These are phyloP conservation scores for Starmerella gropengiesseri DNA, from an alignment of 805 yeast genomes.

Conservation along the genomic window DNA sequence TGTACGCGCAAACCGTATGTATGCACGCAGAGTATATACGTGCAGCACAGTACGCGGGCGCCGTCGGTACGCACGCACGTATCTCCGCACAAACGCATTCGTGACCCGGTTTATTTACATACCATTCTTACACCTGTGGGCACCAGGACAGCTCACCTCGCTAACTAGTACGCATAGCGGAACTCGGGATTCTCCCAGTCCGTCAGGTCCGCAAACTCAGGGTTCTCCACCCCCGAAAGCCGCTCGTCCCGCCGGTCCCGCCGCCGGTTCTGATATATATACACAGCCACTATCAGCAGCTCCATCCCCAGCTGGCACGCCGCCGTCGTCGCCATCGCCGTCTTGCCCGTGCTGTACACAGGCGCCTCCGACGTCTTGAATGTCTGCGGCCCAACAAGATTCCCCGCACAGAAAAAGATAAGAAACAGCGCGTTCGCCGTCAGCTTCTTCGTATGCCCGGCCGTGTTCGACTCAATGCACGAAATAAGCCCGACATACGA, in stretches of 20 bases:
- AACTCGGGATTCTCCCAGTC: conserved; percentile 45
- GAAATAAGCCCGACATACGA: conserved; percentile 23
- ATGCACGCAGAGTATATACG: too few species aligned
- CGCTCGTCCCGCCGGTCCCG: conserved; percentile 13
- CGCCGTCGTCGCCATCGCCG: conserved; percentile 43
- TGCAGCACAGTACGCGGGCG: too few species aligned
- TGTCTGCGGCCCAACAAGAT: conserved; percentile 49
- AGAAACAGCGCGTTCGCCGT: conserved; percentile 38
- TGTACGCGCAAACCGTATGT: too few species aligned
- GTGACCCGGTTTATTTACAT: too few species aligned
- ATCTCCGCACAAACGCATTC: too few species aligned
- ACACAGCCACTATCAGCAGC: background rate
- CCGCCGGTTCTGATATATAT: conserved; percentile 8
- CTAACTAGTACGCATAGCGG: conserved; percentile 32
- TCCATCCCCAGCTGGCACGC: conserved; percentile 21
- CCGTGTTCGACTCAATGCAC: conserved; percentile 36
- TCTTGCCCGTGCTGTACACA: conserved; percentile 46
- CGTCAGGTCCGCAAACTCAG: conserved; percentile 40
- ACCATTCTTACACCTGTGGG: too few species aligned
- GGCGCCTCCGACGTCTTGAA: conserved; percentile 53
- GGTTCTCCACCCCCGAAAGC: conserved; percentile 15
- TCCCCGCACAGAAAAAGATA: conserved; percentile 45
- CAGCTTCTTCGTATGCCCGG: conserved; percentile 49
- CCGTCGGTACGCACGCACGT: too few species aligned
- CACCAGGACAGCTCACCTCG: too few species aligned